phyloP scores from a whole-genome alignment of 2,329 filamentous ascomycete species.

The Ophiocordyceps camponoti-floridani region DNA sequence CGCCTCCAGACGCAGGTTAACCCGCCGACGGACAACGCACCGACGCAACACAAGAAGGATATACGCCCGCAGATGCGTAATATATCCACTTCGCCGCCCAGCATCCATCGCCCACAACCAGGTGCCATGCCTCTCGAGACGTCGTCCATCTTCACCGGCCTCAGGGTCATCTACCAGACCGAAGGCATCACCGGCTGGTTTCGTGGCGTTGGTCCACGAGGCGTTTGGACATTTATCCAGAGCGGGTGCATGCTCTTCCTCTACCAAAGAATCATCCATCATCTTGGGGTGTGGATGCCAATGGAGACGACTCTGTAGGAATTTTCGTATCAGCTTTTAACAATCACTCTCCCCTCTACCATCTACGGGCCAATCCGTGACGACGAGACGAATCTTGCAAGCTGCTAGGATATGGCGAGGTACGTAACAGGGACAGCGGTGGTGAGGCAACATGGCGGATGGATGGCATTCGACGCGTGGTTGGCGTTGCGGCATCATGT shows the following conservation, averaged over 20 bases:
- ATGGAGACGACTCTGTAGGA: conserved; percentile 7
- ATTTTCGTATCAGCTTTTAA: conserved; percentile 5
- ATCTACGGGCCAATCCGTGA: not conserved
- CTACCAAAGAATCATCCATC: conserved; percentile 73
- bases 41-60: conserved; percentile 8
- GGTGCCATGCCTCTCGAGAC: conserved; percentile 71
- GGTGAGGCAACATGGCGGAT: not conserved
- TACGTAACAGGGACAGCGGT: not conserved
- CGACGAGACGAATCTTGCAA: not conserved
- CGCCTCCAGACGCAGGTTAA: conserved; percentile 81
- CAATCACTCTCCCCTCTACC: not conserved
- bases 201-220: conserved; percentile 78
- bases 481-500: not conserved
- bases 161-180: conserved; percentile 74
- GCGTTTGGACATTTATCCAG: conserved; percentile 95
- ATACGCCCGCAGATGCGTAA: conserved; percentile 40
- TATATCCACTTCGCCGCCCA: conserved; percentile 83
- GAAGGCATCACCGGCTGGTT: conserved; percentile 88
- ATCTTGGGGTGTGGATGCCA: conserved; percentile 40
- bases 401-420: too few relatives aligned
- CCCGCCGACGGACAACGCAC: conserved; percentile 11
- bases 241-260: conserved; percentile 92
- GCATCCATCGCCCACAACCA: conserved; percentile 62
- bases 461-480: not conserved
- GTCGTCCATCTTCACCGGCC: conserved; percentile 69